A percentile compares a stretch with the other conserved stretches of the same genome.
phyloP scores from a whole-genome alignment of 495 filamentous ascomycete species.

The Cercophora samala region DNA sequence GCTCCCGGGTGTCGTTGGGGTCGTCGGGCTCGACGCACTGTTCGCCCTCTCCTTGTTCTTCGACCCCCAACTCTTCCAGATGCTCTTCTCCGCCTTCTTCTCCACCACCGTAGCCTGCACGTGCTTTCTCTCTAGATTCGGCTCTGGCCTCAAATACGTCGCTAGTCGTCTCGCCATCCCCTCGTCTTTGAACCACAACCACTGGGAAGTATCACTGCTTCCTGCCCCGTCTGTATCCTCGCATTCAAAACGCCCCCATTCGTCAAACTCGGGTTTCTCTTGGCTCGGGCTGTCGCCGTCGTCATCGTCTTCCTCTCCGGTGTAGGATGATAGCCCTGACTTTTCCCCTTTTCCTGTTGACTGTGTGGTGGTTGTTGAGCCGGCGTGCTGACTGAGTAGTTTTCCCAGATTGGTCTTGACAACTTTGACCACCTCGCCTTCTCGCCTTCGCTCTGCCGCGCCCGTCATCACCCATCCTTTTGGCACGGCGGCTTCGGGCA shows the following conservation, averaged over 20 bases:
- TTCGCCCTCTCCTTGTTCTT: slow-evolving; percentile 17
- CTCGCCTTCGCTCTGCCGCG: slow-evolving; percentile 34
- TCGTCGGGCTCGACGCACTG: slow-evolving; percentile 10
- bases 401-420: slow-evolving; percentile 24
- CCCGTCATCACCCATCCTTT: slow-evolving; percentile 33
- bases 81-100: slow-evolving; percentile 16
- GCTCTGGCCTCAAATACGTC: slow-evolving; percentile 41
- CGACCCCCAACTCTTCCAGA: slow-evolving; percentile 14
- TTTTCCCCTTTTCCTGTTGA: neutral
- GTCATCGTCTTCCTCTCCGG: slow-evolving; percentile 9
- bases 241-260: slow-evolving; percentile 42
- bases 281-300: slow-evolving; percentile 5
- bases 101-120: slow-evolving; percentile 33
- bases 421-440: slow-evolving; percentile 37
- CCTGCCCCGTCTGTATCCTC: slow-evolving; percentile 4
- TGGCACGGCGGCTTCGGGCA: slow-evolving; percentile 37
- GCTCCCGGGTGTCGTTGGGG: neutral
- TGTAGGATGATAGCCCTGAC: neutral
- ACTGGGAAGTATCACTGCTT: neutral
- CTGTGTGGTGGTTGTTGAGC: neutral
- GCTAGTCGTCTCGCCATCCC: slow-evolving; percentile 46
- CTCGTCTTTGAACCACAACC: slow-evolving; percentile 47
- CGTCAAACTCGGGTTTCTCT: slow-evolving; percentile 33
- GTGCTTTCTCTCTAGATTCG: slow-evolving; percentile 21
- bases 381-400: neutral